Evolutionary conservation across 1,284 basidiomycete species (phyloP), one percentile per base, ranked within the genome.

Genomic region (Bjerkandera adusta): DNA sequence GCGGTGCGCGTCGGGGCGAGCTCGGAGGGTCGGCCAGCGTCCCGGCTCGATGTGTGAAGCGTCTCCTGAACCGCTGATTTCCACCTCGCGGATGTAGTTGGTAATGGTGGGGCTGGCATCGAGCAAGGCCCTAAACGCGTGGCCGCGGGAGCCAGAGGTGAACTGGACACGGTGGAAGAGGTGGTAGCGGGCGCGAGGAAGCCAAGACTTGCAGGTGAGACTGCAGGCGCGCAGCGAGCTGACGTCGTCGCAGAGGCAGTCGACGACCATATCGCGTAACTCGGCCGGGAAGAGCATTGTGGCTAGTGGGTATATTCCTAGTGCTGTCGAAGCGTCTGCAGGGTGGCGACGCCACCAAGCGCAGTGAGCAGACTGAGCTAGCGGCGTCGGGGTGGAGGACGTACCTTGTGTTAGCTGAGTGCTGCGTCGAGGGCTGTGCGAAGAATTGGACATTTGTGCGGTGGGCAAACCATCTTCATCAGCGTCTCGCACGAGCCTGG

Each of bases 131-230:
- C 43, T 40, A 50, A 60, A 58, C 6, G 45, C 46, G 20, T 49
- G 47, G 7, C 54, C 53, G 18, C 46, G 45, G 13, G 32, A 47
- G 8, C 54, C 51, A 5, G 50, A 54, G n/a, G 53, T 49, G 36
- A 61, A 20, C 15, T 34, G 25, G 16, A 60, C 33, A 36, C 27
- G 40, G 16, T 44, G 52, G 51, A 58, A 69, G 34, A 69, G 59
- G 48, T 68, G 62, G 48, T 60, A 58, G 7, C 66, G 63, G 13
- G 62, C 56, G 22, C 63, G 47, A 13, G 63, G 63, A 33, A 68
- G 59, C 68, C 68, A 70, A 5, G 59, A 48, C 43, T 57, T 64
- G 53, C 61, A 66, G n/a, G 65, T 64, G 8, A 68, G 56, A 44
- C 58, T 60, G 54, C 66, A 68, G 1, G 58, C 46, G 21, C 50